Percentiles rank a stretch among this genome's conserved stretches.
Evolutionary conservation across 2,329 filamentous ascomycete genomes (phyloP).

Genomic region (Penicillium sp.): DNA sequence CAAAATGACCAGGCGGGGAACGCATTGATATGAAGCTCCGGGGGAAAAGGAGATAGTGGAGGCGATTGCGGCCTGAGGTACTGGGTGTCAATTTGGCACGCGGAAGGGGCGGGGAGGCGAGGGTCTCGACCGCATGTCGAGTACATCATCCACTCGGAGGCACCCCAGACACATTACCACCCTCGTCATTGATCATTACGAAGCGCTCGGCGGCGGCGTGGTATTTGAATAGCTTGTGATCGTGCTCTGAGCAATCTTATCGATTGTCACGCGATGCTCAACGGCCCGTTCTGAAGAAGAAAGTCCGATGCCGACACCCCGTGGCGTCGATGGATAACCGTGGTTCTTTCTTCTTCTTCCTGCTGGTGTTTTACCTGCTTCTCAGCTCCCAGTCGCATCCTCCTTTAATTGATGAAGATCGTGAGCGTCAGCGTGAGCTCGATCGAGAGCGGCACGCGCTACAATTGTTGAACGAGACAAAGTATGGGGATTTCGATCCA

Average conservation of each 20-base stretch:
- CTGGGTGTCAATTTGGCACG: conserved; percentile 17
- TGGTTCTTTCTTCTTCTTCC: conserved; percentile 54
- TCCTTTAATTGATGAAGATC: conserved; percentile 45
- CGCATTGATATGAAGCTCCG: conserved; percentile 6
- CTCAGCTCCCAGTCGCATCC: conserved; percentile 53
- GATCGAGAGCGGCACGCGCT: conserved; percentile 56
- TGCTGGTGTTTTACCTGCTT: conserved; percentile 59
- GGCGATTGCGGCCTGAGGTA: conserved; percentile 12
- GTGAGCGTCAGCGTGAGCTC: conserved; percentile 54
- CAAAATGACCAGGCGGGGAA: conserved; percentile 5
- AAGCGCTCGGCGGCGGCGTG: conserved; percentile 3
- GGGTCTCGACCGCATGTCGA: conserved; percentile 26
- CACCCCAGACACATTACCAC: conserved; percentile 16
- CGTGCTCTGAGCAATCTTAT: conserved; percentile 5
- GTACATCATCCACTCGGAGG: conserved; percentile 31
- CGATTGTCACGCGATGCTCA: conserved; percentile 33
- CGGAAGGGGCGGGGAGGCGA: conserved; percentile 28
- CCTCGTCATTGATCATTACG: conserved; percentile 31
- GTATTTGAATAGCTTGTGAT: conserved; percentile 12
- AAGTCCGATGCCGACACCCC: conserved; percentile 31
- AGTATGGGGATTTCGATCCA: conserved; percentile 57
- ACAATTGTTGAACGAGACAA: conserved; percentile 53
- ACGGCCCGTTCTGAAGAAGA: conserved; percentile 25
- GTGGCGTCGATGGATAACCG: conserved; percentile 51
- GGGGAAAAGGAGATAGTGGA: conserved; percentile 25